phyloP scores from a whole-genome alignment of 805 yeast genomes.

The Metschnikowia similis region DNA sequence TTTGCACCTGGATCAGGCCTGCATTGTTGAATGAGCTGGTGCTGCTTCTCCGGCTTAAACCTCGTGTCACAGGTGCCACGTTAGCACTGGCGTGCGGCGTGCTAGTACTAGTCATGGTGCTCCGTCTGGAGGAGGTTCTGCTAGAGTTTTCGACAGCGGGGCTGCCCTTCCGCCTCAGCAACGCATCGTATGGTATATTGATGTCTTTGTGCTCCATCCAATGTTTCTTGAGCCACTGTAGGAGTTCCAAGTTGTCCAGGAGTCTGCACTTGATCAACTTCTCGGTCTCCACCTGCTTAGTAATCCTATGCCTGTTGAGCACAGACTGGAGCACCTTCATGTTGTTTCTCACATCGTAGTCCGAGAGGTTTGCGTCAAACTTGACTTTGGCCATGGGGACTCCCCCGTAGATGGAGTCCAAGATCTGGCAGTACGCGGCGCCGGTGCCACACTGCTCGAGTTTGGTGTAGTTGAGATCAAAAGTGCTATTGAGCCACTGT shows the following conservation, averaged over 20 bases:
- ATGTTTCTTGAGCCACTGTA: constrained; percentile 84
- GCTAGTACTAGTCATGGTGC: constrained; percentile 6
- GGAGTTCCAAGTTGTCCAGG: constrained; percentile 90
- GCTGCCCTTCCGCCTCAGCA: constrained; percentile 20
- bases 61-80: background rate
- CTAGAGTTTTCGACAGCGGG: constrained; percentile 6
- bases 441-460: constrained; percentile 96
- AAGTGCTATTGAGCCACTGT: constrained; percentile 75
- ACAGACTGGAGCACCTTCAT: constrained; percentile 81
- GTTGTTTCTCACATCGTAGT: constrained; percentile 74
- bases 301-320: constrained; percentile 67
- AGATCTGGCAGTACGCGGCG: constrained; percentile 87
- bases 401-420: constrained; percentile 81
- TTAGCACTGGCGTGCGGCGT: constrained; percentile 2
- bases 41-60: constrained; percentile 3
- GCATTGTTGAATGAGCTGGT: constrained; percentile 1
- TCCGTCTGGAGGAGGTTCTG: constrained; percentile 11
- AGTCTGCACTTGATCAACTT: constrained; percentile 78
- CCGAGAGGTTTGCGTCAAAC: constrained; percentile 57
- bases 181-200: constrained; percentile 62
- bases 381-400: constrained; percentile 77
- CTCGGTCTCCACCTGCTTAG: constrained; percentile 76
- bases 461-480: constrained; percentile 62
- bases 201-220: constrained; percentile 78
- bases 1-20: constrained; percentile 14